Base-by-base conservation (phyloP, 108 stramenopile genomes). In the Cyclotella atomus region DNA sequence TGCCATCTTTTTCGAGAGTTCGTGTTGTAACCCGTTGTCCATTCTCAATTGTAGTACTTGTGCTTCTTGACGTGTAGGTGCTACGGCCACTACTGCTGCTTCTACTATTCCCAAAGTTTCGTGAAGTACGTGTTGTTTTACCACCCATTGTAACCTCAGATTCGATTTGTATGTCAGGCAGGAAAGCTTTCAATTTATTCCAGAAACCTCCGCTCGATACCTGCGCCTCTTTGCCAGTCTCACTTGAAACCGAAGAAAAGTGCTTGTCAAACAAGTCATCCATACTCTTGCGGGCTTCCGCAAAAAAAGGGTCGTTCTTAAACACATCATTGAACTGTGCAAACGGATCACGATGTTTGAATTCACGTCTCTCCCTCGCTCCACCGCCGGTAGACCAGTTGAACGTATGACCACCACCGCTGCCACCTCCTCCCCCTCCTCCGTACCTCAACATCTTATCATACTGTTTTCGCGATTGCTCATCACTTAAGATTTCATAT, bases 401-500 rank as follows among this genome's bases (percentile, higher is more conserved):
- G 19, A 62, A 32, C 53, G 59, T 56, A 21, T 24, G 14, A 25
- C 35, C 67, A 65, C 17, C 59, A 66, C 2, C 32, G 54, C 3
- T 25, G 25, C 0, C 28, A 14, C 14, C n/a, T n/a, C 55, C 68
- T 34, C 77, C 81, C 6, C 21, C 80, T 25, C 29, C 60, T 8
- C 96, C 98, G 34, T 82, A 85, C 47, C 85, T 84, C 41, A 97
- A 93, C 70, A 78, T 96, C 43, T 87, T 68, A 71, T 99, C 94
- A 75, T 97, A 99, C 9, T 96, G 41, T 20, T 77, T 67, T 7
- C 96, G 87, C 70, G 94, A 94, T 3, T 74, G 76, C 43, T 89
- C 83, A 85, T 97, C 96, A 30, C 87, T 88, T 21, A 99, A 73
- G 1, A 98, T 89, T 59, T 97, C 96, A 82, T 97, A 97, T 15